Conservation (phyloP, 2,329 filamentous ascomycete species). For the Arthrobotrys sphaeroides region DNA sequence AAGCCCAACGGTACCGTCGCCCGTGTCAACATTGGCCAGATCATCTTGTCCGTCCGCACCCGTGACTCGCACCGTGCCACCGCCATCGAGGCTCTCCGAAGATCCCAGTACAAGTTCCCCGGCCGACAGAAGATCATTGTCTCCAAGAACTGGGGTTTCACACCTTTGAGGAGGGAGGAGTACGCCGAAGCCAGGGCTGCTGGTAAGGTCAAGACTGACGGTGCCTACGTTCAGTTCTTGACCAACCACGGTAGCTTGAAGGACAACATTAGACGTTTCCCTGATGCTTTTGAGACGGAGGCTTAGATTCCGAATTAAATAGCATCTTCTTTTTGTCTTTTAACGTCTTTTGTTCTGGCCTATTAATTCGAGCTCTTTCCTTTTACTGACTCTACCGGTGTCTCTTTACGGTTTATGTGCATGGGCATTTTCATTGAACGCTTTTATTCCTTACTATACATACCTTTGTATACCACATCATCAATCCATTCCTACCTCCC, state of each 20-base stretch:
- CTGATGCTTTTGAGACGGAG: conserved; percentile 86
- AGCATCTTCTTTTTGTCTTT: conserved; percentile 33
- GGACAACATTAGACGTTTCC: conserved; percentile 93
- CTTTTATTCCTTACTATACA: conserved; percentile 37
- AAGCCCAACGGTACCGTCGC: conserved; percentile 99
- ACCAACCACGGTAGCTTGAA: conserved; percentile 87
- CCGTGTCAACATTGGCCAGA: conserved; percentile 99
- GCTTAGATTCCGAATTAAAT: conserved; percentile 9
- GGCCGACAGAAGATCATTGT: conserved; percentile 99
- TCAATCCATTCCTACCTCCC: background rate
- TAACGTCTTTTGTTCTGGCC: background rate
- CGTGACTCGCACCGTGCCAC: conserved; percentile 91
- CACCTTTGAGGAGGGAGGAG: conserved; percentile 94
- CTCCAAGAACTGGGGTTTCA: conserved; percentile 99
- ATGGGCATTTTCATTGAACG: conserved; percentile 33
- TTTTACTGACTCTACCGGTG: conserved; percentile 37
- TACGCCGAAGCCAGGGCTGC: conserved; percentile 95
- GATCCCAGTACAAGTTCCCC: conserved; percentile 99
- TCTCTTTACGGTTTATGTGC: conserved; percentile 43
- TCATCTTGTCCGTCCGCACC: conserved; percentile 95
- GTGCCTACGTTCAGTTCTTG: conserved; percentile 99
- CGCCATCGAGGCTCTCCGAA: conserved; percentile 97
- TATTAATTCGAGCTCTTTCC: conserved; percentile 38
- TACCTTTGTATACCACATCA: conserved; percentile 43
- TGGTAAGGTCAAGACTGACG: conserved; percentile 93